These are phyloP conservation scores for Chlamydomonas sp. DNA, from an alignment of 139 green algal species.

Conservation along the genomic window DNA sequence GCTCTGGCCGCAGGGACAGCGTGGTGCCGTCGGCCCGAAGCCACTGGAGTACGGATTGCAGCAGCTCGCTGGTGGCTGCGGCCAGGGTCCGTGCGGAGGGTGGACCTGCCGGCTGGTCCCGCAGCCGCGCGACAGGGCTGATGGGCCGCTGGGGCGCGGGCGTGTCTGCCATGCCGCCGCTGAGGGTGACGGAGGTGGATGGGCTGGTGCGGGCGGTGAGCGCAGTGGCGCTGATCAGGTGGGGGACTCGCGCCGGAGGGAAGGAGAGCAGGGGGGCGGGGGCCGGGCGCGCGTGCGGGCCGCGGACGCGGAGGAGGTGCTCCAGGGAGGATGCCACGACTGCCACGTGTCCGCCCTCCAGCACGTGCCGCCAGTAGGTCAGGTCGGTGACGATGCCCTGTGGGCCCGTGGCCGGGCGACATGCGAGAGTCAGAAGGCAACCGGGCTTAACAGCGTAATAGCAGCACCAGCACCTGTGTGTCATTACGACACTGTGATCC, in stretches of 20 bases:
- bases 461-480: too few relatives aligned
- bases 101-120: too few relatives aligned
- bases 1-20: not conserved
- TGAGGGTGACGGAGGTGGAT: too few relatives aligned
- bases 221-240: too few relatives aligned
- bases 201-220: too few relatives aligned
- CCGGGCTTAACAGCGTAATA: too few relatives aligned
- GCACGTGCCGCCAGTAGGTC: slow-evolving; percentile 17
- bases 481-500: too few relatives aligned
- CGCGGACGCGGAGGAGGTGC: not conserved
- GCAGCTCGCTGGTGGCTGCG: not conserved
- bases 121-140: too few relatives aligned
- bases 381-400: slow-evolving; percentile 15
- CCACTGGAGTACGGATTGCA: slow-evolving; percentile 4
- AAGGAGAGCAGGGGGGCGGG: not conserved
- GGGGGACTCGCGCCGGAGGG: too few relatives aligned
- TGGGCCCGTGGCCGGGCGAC: not conserved
- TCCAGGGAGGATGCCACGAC: slow-evolving; percentile 11
- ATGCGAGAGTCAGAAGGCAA: not conserved
- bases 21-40: not conserved
- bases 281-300: not conserved
- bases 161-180: not conserved
- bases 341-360: slow-evolving; percentile 14
- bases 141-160: not conserved
- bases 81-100: not conserved